Percentiles rank a stretch among this genome's conserved stretches.
phyloP scores from a whole-genome alignment of 371 early-diverging fungal genomes.

The Haplosporangium sp. region DNA sequence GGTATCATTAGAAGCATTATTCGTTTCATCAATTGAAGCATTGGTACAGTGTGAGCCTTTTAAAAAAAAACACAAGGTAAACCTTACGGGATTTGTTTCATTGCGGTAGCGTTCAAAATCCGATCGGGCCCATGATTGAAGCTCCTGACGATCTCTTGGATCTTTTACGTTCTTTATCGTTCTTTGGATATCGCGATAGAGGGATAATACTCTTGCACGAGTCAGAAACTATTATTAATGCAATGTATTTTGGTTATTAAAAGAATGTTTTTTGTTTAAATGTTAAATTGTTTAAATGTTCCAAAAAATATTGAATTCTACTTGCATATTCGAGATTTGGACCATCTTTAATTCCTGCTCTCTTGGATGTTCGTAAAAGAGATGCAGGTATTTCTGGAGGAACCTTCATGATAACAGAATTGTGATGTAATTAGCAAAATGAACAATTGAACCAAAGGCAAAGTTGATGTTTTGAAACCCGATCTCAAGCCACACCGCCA shows the following conservation, averaged over 20 bases:
- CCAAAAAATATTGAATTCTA: not conserved
- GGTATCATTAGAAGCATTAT: too few species aligned
- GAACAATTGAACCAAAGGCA: not conserved
- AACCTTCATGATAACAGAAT: slow-evolving; percentile 15
- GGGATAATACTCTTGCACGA: slow-evolving; percentile 65
- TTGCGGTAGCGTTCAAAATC: slow-evolving; percentile 73
- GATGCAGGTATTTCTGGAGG: slow-evolving; percentile 48
- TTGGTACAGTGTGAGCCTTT: too few species aligned
- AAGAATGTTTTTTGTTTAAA: too few species aligned
- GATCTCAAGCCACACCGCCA: too few species aligned
- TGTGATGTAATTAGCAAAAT: not conserved
- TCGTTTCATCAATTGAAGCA: too few species aligned
- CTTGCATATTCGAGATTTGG: slow-evolving; percentile 53
- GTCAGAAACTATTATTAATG: slow-evolving; percentile 62
- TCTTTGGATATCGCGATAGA: slow-evolving; percentile 71
- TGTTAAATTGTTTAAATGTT: too few species aligned
- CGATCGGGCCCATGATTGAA: slow-evolving; percentile 68
- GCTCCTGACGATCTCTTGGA: slow-evolving; percentile 62
- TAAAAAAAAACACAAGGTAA: too few species aligned
- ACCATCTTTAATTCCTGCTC: slow-evolving; percentile 31
- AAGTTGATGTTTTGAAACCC: too few species aligned
- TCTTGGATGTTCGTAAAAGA: slow-evolving; percentile 28
- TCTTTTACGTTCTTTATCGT: slow-evolving; percentile 65
- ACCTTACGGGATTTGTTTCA: slow-evolving; percentile 66
- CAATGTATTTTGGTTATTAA: too few species aligned